Base-by-base conservation (phyloP, 768 basidiomycete genomes). In the Psilocybe sp. region DNA sequence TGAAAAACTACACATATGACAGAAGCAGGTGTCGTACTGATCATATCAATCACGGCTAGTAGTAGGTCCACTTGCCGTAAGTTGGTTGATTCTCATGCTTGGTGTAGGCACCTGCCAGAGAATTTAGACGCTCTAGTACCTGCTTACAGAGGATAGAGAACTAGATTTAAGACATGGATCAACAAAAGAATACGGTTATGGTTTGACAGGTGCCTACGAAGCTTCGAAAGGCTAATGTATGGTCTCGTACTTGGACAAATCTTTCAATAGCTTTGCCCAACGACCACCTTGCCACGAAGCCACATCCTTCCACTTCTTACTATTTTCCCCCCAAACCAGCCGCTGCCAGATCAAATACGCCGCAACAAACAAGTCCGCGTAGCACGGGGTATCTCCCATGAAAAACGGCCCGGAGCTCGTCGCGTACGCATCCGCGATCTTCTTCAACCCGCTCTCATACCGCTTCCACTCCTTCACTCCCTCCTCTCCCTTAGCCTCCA, bases 271-370 rank as follows among this genome's bases (percentile, higher is more conserved):
- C n/a, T 40, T 46, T 13, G 46, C 64, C 61, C 66, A 31, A 23
- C 50, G 15, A 12, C 48, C 48, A 20, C 33, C 48, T 11, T 50
- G 19, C 47, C 44, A 54, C 2, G 39, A 28, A 40, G 46, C 52
- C 20, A 74, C 44, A 11, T 63, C 57, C 23, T 61, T 61, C 72
- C 71, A 75, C 52, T 67, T 60, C 40, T 49, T 49, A 45, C 69
- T 69, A 6, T 68, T 61, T 32, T 64, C 61, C 4, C 68, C 67
- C 44, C 60, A 62, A 2, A 68, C 18, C 1, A 44, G 51, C 50
- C 57, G 67, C 15, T 62, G 31, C 64, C 66, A 69, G 0, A 60
- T 23, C 6, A 72, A 23, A 23, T 52, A 61, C 5, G 50, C 53
- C 1, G 9, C 46, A 14, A 48, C 46, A 2, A 39, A 36, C 7